Base-by-base conservation (phyloP, 495 filamentous ascomycete species). In the Cenococcum geophilum region DNA sequence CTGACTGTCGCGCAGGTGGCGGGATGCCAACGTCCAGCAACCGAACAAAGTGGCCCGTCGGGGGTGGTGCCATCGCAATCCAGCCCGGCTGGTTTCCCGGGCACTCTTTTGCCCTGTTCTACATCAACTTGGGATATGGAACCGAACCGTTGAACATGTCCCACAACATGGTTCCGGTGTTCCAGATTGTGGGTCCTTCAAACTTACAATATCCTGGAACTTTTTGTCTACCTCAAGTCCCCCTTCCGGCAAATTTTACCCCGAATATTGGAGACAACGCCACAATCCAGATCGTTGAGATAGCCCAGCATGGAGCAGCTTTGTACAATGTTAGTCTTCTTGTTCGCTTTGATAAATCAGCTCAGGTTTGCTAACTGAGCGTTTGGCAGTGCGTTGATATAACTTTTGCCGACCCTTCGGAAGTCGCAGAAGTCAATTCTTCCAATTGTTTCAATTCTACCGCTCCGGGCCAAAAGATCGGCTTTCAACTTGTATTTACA, bases 11-110 rank as follows among this genome's bases (percentile, higher is more conserved):
- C 25, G 22, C 68, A 98, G 93, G 93, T 72, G 95, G 92, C 55
- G 95, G 95, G 59, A 83, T 95, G 79, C 73, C 78, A 43, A 80
- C 83, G 36, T 88, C 89, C 2, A 80, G 71, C 21, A 99, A 97
- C 75, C 85, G 95, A 42, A 93, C 95, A 4, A 86, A 83, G 72
- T 99, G 95, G 95, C 91, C 95, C 18, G 79, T 91, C 58, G 79
- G 70, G 35, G 95, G 93, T 68, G 95, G 95, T 53, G 89, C 91
- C 16, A 72, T 99, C 59, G 82, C 89, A 20, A 73, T 99, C 60
- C 91, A 96, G 73, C 89, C 95, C 5, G 87, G 95, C 67, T 99
- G 95, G 95, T 97, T 97, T 79, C 84, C 83, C 43, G 95, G 95
- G 62, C 95, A 99, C 71, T 71, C 80, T 9, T 86, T 84, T 5